Conservation (phyloP, 768 basidiomycete species). For the Crassisporium funariophilum region DNA sequence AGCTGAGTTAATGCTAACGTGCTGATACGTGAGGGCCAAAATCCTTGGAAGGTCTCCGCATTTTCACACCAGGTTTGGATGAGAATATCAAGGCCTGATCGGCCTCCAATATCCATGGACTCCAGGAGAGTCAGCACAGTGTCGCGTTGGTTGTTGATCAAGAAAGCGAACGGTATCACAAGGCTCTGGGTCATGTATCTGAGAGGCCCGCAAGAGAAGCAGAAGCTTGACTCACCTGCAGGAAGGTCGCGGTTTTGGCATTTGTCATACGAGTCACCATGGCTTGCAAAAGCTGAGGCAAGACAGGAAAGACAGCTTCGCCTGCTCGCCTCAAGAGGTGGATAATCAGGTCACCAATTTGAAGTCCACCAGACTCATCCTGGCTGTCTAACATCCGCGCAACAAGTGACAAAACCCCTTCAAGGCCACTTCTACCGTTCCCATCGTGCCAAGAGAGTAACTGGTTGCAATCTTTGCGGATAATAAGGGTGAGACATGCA, state of each 20-base stretch:
- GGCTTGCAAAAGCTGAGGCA: slow-evolving; percentile 85
- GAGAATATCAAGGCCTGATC: slow-evolving; percentile 81
- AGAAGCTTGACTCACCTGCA: slow-evolving; percentile 56
- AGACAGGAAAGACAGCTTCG: slow-evolving; percentile 75
- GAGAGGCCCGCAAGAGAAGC: not conserved
- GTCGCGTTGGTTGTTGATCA: slow-evolving; percentile 85
- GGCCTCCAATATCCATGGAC: slow-evolving; percentile 56
- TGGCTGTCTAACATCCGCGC: slow-evolving; percentile 75
- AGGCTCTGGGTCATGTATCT: slow-evolving; percentile 60
- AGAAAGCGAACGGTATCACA: slow-evolving; percentile 90
- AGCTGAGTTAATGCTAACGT: slow-evolving; percentile 80
- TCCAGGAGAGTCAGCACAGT: slow-evolving; percentile 80
- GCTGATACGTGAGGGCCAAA: slow-evolving; percentile 89
- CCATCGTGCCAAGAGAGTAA: slow-evolving; percentile 74
- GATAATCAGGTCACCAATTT: slow-evolving; percentile 93
- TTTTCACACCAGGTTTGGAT: slow-evolving; percentile 95
- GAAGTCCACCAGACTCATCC: slow-evolving; percentile 91
- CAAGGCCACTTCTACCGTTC: slow-evolving; percentile 73
- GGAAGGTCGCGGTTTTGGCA: slow-evolving; percentile 89
- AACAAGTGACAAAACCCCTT: slow-evolving; percentile 72
- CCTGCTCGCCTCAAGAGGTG: slow-evolving; percentile 87
- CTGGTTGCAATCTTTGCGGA: slow-evolving; percentile 87
- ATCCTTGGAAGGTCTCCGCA: slow-evolving; percentile 91
- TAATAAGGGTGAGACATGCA: slow-evolving; percentile 74
- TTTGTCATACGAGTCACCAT: slow-evolving; percentile 80